phyloP scores from a whole-genome alignment of 352 stramenopile species.

The Labyrinthula sp. region DNA sequence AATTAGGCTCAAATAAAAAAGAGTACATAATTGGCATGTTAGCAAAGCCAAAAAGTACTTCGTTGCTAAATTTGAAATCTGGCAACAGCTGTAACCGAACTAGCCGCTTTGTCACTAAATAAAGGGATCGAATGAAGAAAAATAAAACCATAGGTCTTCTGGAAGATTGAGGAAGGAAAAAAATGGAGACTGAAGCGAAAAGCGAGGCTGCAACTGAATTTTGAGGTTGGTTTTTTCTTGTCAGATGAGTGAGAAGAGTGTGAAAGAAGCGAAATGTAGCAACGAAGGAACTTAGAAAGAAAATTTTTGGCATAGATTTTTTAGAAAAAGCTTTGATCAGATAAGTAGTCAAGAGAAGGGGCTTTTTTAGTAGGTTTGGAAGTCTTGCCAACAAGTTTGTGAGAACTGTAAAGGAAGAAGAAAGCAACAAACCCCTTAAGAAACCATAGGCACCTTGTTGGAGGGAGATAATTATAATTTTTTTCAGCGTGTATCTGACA shows the following conservation, averaged over 20 bases:
- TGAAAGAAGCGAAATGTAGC: constrained; percentile 18
- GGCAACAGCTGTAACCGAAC: constrained; percentile 13
- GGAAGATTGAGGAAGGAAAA: constrained; percentile 5
- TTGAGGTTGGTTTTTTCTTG: background rate
- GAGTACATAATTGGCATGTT: constrained; percentile 30
- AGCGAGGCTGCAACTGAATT: constrained; percentile 11
- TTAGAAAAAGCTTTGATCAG: too few relatives aligned
- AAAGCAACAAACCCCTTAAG: too few relatives aligned
- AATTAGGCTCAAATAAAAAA: constrained; percentile 20
- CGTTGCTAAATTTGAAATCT: constrained; percentile 20
- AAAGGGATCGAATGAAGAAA: constrained; percentile 18
- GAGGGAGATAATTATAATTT: too few relatives aligned
- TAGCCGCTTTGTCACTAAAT: constrained; percentile 15
- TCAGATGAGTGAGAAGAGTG: constrained; percentile 1
- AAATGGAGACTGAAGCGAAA: background rate
- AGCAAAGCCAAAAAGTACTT: constrained; percentile 13
- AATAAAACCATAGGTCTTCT: constrained; percentile 22
- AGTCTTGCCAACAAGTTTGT: too few relatives aligned
- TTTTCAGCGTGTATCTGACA: too few relatives aligned
- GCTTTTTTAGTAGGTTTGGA: too few relatives aligned
- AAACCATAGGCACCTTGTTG: too few relatives aligned
- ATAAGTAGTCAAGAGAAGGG: too few relatives aligned
- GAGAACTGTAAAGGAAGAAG: too few relatives aligned
- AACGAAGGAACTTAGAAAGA: constrained; percentile 40
- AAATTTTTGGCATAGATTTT: too few relatives aligned